Percentiles rank a stretch among this genome's conserved stretches.
phyloP scores from a whole-genome alignment of 495 filamentous ascomycete genomes.

The Penicillium riverlandense region DNA sequence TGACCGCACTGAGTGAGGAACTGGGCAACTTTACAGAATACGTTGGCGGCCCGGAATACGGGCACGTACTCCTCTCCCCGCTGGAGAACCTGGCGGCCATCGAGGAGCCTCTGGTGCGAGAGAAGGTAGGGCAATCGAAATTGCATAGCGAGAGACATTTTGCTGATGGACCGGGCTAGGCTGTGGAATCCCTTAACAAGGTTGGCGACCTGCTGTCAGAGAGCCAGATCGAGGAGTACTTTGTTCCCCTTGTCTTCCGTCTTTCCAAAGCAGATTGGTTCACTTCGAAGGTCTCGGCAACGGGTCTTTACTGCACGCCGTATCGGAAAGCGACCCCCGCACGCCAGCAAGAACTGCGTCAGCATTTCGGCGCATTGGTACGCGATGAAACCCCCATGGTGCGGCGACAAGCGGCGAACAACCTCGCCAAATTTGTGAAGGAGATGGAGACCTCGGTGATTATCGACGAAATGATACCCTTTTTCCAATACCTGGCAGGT shows the following conservation, averaged over 20 bases:
- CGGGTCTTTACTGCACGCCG: conserved; percentile 85
- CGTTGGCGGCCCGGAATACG: conserved; percentile 87
- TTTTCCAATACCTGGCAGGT: conserved; percentile 91
- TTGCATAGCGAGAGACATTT: conserved; percentile 1
- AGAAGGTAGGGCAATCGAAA: conserved; percentile 61
- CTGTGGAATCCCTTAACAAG: conserved; percentile 98
- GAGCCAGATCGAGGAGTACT: conserved; percentile 90
- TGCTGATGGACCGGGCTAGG: conserved; percentile 44
- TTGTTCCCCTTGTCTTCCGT: conserved; percentile 87
- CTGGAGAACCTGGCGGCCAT: conserved; percentile 97
- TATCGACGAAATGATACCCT: conserved; percentile 96
- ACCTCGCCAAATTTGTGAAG: conserved; percentile 95
- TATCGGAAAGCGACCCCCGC: conserved; percentile 79
- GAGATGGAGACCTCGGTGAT: conserved; percentile 85
- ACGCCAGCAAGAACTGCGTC: conserved; percentile 82
- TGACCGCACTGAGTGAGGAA: conserved; percentile 94
- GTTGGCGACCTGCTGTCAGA: conserved; percentile 87
- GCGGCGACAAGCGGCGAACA: conserved; percentile 88
- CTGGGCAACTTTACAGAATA: conserved; percentile 95
- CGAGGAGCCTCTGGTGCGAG: conserved; percentile 92
- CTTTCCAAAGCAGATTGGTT: conserved; percentile 99
- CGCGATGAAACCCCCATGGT: conserved; percentile 99
- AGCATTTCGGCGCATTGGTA: conserved; percentile 85
- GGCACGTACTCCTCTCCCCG: conserved; percentile 92
- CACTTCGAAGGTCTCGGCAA: conserved; percentile 96